These are phyloP conservation scores for Cadophora malorum DNA, from an alignment of 2,329 filamentous ascomycete species.

Conservation along the genomic window DNA sequence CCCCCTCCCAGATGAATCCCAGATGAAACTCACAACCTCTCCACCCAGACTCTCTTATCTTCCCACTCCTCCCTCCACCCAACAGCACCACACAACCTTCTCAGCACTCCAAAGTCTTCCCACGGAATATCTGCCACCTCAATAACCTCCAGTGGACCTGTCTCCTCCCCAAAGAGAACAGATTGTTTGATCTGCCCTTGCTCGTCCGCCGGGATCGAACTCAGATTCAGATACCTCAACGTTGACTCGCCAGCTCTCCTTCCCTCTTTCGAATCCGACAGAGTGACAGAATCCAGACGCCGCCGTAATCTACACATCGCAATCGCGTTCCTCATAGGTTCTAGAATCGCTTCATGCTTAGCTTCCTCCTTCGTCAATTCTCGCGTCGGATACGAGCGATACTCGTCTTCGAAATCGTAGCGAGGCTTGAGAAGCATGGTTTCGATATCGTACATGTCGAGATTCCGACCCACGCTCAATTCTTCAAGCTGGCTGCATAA, in stretches of 20 bases:
- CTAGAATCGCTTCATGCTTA: conserved; percentile 23
- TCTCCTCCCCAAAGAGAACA: conserved; percentile 30
- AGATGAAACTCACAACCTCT: conserved; percentile 9
- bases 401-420: conserved; percentile 14
- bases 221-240: conserved; percentile 29
- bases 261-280: neutral
- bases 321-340: conserved; percentile 32
- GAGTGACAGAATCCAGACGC: conserved; percentile 22
- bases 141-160: conserved; percentile 27
- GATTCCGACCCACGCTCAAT: conserved; percentile 26
- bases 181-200: conserved; percentile 30
- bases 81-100: conserved; percentile 6
- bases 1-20: neutral
- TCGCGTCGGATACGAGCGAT: neutral
- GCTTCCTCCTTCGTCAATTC: neutral
- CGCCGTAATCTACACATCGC: conserved; percentile 33
- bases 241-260: neutral
- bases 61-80: conserved; percentile 28
- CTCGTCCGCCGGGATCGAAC: conserved; percentile 27
- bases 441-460: conserved; percentile 34
- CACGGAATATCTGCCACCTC: conserved; percentile 20
- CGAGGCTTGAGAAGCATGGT: conserved; percentile 23
- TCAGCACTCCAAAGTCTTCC: conserved; percentile 14
- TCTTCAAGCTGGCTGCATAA: conserved; percentile 28
- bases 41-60: conserved; percentile 23